These are phyloP conservation scores for Spergularia bocconei DNA, from an alignment of 148 eudicot genomes.

Conservation along the genomic window DNA sequence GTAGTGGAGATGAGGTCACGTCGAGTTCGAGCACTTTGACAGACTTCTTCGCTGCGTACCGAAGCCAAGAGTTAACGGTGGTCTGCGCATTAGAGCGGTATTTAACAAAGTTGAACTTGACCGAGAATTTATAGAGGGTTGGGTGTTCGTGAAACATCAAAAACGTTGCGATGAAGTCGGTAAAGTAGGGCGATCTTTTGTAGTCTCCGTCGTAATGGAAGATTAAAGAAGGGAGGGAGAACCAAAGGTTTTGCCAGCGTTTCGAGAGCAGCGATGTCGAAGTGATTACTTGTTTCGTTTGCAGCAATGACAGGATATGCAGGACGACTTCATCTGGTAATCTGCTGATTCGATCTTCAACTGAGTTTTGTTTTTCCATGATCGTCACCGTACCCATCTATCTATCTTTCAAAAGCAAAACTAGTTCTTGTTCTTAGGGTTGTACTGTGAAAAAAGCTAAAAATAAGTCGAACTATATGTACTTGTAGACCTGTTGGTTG, in stretches of 20 bases:
- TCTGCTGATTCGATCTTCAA: background rate
- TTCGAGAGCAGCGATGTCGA: background rate
- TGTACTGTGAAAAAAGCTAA: too few relatives aligned
- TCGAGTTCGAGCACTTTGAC: background rate
- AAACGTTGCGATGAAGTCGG: background rate
- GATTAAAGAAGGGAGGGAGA: background rate
- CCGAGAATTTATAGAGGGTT: background rate
- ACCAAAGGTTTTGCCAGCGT: background rate
- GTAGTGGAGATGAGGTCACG: background rate
- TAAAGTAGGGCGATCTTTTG: background rate
- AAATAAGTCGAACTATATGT: too few relatives aligned
- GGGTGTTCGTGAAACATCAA: background rate
- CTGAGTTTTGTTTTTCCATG: too few relatives aligned
- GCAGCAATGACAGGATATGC: background rate
- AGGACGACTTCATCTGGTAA: background rate
- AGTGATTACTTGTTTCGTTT: background rate
- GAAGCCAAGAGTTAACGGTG: background rate
- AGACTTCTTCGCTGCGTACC: background rate
- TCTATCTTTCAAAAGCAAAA: too few relatives aligned
- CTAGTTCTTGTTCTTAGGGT: too few relatives aligned
- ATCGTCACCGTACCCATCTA: too few relatives aligned
- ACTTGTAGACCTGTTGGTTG: too few relatives aligned
- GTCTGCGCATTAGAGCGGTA: background rate
- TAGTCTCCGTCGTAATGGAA: constrained; percentile 1
- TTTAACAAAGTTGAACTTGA: background rate